Base-by-base conservation (phyloP, 2,329 filamentous ascomycete species). In the Cordyceps farinosa region DNA sequence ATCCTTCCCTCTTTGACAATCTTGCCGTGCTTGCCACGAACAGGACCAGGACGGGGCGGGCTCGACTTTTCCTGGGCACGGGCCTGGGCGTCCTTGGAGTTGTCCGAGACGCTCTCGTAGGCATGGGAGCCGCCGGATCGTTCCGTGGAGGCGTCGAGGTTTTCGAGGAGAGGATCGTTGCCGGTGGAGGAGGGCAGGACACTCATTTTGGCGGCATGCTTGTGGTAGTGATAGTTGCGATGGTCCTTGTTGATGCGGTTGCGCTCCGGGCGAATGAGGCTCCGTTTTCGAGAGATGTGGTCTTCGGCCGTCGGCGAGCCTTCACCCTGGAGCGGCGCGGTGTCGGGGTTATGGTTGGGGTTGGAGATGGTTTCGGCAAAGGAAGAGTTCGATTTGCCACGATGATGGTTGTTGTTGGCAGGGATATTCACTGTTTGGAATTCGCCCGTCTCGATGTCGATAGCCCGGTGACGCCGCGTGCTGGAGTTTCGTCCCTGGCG, bases 201-300 rank as follows among this genome's bases (percentile, higher is more conserved):
- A 62, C 89, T 84, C 92, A 99, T 97, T 67, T 94, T 90, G 70
- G 92, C 90, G 10, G 96, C 92, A 84, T 97, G 93, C 74, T 96
- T 90, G 69, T 92, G 88, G 77, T 99, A 99, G 77, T 97, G 86
- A 73, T 97, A 99, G 75, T 98, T 96, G 15, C 93, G 92, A 74
- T 98, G 92, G 69, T 93, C 90, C 67, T 84, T 87, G 69, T 93
- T 90, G 69, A 96, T 91, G 69, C 90, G 87, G 71, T 90, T 90
- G 68, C 95, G 87, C 77, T 99, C 95, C 1, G 95, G 95, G 66
- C 90, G 85, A 72, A 99, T 88, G 67, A 99, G 80, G 75, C 91
- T 97, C 74, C 90, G 87, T 78, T 98, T 98, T 69, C 93, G 87
- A 65, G 78, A 73, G 65, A 85, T 74, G 45, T 76, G 73, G 60